These are phyloP conservation scores for Diaporthe vaccinii DNA, from an alignment of 2,329 filamentous ascomycete genomes.

Conservation along the genomic window DNA sequence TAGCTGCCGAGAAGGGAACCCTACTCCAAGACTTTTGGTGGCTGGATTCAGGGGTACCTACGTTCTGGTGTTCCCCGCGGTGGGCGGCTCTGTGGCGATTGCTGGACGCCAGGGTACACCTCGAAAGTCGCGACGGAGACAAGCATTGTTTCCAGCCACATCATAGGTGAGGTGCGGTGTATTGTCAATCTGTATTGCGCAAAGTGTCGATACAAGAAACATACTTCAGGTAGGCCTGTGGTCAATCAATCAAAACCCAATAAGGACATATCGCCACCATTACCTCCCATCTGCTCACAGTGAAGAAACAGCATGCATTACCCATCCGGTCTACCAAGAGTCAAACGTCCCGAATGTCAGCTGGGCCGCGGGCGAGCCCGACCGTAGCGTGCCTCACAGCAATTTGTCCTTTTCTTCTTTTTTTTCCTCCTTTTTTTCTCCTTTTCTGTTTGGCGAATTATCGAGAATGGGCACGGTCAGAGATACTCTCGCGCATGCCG, in stretches of 20 bases:
- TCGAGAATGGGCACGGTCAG: slow-evolving; percentile 24
- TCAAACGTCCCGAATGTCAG: neutral
- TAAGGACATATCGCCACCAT: neutral
- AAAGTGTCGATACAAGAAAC: slow-evolving; percentile 1
- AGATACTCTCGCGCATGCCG: slow-evolving; percentile 59
- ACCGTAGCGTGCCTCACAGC: neutral
- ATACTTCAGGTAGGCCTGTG: slow-evolving; percentile 10
- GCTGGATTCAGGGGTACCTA: slow-evolving; percentile 15
- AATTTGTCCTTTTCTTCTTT: neutral
- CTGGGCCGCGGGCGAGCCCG: neutral
- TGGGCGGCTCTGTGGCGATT: slow-evolving; percentile 18
- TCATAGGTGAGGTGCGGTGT: neutral
- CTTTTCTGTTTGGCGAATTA: slow-evolving; percentile 1
- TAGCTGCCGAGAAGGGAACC: slow-evolving; percentile 16
- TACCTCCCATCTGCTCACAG: neutral
- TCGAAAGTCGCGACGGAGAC: neutral
- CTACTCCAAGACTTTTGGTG: neutral
- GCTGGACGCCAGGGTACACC: neutral
- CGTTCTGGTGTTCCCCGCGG: neutral
- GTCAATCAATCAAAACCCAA: slow-evolving; percentile 21
- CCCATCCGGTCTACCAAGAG: neutral
- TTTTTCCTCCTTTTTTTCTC: neutral
- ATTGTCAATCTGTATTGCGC: slow-evolving; percentile 37
- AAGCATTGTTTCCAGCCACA: neutral
- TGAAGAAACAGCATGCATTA: neutral